Percentiles rank a stretch among this genome's conserved stretches.
Evolutionary conservation across 164 flowering plant species (phyloP).

Genomic region (Kalanchoe fedtschenkoi): DNA sequence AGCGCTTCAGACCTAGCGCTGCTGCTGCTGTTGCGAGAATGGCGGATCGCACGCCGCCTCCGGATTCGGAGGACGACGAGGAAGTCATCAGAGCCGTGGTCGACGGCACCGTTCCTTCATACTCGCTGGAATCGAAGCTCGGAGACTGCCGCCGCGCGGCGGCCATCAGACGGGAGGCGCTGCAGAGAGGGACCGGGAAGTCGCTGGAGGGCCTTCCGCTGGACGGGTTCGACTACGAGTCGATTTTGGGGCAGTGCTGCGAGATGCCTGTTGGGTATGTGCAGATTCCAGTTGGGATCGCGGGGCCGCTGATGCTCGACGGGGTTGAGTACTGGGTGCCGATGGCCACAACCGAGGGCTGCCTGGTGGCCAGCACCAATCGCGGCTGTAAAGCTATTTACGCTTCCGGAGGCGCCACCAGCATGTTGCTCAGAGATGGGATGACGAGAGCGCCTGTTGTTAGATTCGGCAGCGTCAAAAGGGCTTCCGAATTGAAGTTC

Average conservation of each 20-base stretch:
- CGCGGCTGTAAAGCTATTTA: slow-evolving; percentile 1
- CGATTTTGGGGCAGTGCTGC: not conserved
- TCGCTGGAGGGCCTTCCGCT: not conserved
- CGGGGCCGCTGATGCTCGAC: not conserved
- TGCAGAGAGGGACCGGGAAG: not conserved
- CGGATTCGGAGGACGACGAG: not conserved
- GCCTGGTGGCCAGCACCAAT: not conserved
- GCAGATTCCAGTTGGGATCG: slow-evolving; percentile 3
- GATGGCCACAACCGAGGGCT: not conserved
- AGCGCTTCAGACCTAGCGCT: no score
- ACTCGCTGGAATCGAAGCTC: not conserved
- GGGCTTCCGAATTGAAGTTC: not conserved
- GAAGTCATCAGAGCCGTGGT: not conserved
- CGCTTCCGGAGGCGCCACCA: not conserved
- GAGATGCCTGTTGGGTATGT: slow-evolving; percentile 6
- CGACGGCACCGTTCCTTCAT: not conserved
- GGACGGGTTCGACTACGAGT: slow-evolving; percentile 2
- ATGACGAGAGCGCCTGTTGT: slow-evolving; percentile 4
- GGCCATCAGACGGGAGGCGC: not conserved
- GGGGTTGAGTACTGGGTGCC: slow-evolving; percentile 1
- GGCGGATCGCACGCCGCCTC: not conserved
- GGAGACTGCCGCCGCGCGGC: not conserved
- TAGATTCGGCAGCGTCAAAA: not conserved
- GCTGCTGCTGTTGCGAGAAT: not conserved
- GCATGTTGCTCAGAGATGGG: not conserved